phyloP scores from a whole-genome alignment of 1,139 yeast genomes.

The Nakaseomyces uthaithaninus region DNA sequence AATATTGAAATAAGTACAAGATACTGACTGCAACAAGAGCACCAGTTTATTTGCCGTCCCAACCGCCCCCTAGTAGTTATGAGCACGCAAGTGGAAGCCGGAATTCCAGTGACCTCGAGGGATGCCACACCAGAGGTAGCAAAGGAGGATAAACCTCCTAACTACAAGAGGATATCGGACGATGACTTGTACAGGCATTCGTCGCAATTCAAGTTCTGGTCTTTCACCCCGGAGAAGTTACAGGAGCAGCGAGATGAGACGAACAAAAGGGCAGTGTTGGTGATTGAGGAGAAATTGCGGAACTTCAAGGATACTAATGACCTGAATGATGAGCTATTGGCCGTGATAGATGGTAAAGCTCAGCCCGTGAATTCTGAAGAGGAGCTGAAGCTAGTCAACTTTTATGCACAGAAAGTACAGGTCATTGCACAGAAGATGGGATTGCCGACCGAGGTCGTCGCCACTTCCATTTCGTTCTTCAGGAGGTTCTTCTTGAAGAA shows the following conservation, averaged over 20 bases:
- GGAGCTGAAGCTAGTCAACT: constrained; percentile 57
- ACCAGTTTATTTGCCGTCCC: no score
- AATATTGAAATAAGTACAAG: no score
- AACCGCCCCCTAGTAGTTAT: no score
- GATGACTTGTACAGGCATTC: constrained; percentile 87
- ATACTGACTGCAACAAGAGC: no score
- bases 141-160: constrained; percentile 10
- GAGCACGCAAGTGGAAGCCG: constrained; percentile 2
- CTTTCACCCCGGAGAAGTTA: constrained; percentile 57
- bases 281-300: constrained; percentile 36
- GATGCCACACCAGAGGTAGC: constrained; percentile 6
- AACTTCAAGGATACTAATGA: constrained; percentile 32
- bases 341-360: constrained; percentile 36
- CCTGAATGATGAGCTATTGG: constrained; percentile 31
- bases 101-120: background rate
- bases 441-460: constrained; percentile 58
- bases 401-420: constrained; percentile 63
- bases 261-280: constrained; percentile 44
- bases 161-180: constrained; percentile 39
- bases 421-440: constrained; percentile 49
- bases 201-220: constrained; percentile 80
- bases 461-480: constrained; percentile 81
- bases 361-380: constrained; percentile 56
- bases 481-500: constrained; percentile 70
- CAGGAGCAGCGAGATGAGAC: constrained; percentile 39